Conservation (phyloP, 1,284 basidiomycete species). For the Sporisorium graminicola region DNA sequence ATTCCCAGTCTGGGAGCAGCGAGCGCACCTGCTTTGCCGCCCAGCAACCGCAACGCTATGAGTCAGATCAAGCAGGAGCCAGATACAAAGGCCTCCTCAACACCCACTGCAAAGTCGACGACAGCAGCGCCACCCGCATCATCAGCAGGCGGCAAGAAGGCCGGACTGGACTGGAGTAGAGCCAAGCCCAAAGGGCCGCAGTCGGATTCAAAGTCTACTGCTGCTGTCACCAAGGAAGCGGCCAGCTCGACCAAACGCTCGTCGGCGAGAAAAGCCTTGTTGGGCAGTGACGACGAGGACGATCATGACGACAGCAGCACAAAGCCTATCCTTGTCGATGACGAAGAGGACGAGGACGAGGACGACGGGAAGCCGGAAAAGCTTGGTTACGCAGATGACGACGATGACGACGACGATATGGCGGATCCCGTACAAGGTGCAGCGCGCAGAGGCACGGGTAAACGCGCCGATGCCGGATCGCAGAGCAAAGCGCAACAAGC, state of each 20-base stretch:
- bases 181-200: constrained; percentile 38
- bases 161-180: constrained; percentile 44
- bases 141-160: constrained; percentile 17
- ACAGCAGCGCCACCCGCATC: constrained; percentile 9
- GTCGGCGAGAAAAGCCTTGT: constrained; percentile 25
- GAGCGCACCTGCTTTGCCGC: constrained; percentile 27
- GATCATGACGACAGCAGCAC: constrained; percentile 29
- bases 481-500: constrained; percentile 37
- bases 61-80: constrained; percentile 23
- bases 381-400: constrained; percentile 48
- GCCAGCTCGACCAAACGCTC: constrained; percentile 16
- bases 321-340: constrained; percentile 17
- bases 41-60: constrained; percentile 11
- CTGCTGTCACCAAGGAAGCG: constrained; percentile 24
- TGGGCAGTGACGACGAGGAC: constrained; percentile 53
- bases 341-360: constrained; percentile 39
- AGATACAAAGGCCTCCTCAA: constrained; percentile 12
- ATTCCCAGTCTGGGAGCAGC: constrained; percentile 35
- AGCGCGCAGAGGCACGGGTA: constrained; percentile 33
- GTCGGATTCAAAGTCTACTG: constrained; percentile 14
- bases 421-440: constrained; percentile 14
- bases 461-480: constrained; percentile 36
- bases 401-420: constrained; percentile 24
- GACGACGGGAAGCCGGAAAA: constrained; percentile 43
- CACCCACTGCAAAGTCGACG: constrained; percentile 6